Evolutionary conservation across 495 filamentous ascomycete species (phyloP).

Genomic region (Podospora pseudoanserina): DNA sequence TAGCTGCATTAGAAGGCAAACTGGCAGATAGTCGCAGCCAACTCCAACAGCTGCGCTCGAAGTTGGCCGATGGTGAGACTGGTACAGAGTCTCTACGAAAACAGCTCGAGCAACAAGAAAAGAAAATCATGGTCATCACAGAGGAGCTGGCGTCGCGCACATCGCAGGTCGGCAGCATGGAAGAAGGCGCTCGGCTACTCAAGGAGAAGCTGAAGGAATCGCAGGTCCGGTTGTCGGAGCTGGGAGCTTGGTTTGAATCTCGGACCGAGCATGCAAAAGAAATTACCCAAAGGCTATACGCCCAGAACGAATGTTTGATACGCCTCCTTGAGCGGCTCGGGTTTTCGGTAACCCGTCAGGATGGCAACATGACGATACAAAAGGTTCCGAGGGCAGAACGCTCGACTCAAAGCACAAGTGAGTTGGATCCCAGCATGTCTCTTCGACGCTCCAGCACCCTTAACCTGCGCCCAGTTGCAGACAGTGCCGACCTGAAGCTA

Average conservation of each 20-base stretch:
- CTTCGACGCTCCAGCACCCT: conserved; percentile 49
- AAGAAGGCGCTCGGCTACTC: conserved; percentile 61
- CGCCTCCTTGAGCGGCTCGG: conserved; percentile 81
- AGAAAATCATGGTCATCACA: conserved; percentile 55
- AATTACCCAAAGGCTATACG: conserved; percentile 72
- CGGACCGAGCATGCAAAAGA: conserved; percentile 71
- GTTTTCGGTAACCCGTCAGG: conserved; percentile 71
- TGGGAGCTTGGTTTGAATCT: conserved; percentile 53
- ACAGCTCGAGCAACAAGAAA: conserved; percentile 66
- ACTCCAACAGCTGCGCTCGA: conserved; percentile 59
- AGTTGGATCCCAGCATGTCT: conserved; percentile 60
- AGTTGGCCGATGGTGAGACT: conserved; percentile 73
- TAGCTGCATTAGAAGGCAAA: conserved; percentile 56
- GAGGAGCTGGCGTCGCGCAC: conserved; percentile 63
- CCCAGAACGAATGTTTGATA: conserved; percentile 70
- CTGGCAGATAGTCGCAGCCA: conserved; percentile 63
- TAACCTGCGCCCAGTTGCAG: conserved; percentile 38
- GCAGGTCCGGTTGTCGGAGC: conserved; percentile 49
- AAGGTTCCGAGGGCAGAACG: conserved; percentile 65
- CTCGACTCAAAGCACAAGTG: conserved; percentile 45
- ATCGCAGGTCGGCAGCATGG: conserved; percentile 59
- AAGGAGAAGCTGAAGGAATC: conserved; percentile 53
- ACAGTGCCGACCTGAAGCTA: conserved; percentile 58
- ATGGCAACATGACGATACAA: conserved; percentile 71
- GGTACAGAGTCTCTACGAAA: conserved; percentile 72